Percentiles rank a stretch among this genome's conserved stretches.
Conservation (phyloP, 805 yeast species). For the Clavispora vitiphila region DNA sequence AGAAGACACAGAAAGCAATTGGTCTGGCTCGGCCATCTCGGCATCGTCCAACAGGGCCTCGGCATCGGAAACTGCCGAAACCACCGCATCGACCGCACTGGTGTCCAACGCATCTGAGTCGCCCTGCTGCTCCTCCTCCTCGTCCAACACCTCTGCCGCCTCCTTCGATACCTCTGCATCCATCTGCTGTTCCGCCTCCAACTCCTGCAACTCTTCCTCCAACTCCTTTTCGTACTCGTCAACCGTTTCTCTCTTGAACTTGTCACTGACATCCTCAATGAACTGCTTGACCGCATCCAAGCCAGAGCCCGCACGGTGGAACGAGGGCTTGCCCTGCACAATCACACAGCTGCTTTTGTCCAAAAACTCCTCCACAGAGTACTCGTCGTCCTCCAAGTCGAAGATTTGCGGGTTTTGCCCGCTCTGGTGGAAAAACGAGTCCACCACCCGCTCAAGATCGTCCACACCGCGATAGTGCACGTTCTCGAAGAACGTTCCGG, state of each 20-base stretch:
- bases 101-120: too few species aligned
- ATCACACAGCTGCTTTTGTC: constrained; percentile 10
- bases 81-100: constrained; percentile 19
- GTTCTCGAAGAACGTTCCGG: constrained; percentile 9
- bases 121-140: too few species aligned
- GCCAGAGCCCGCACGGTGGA: constrained; percentile 18
- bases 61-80: constrained; percentile 4
- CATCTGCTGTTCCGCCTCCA: constrained; percentile 1
- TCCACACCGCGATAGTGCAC: constrained; percentile 13
- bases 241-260: constrained; percentile 7
- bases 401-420: constrained; percentile 15
- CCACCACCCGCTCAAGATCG: constrained; percentile 11
- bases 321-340: constrained; percentile 29
- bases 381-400: constrained; percentile 21
- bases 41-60: background rate
- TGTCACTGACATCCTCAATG: constrained; percentile 15
- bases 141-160: too few species aligned
- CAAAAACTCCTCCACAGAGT: constrained; percentile 19
- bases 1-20: background rate
- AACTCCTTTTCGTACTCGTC: background rate
- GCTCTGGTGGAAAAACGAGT: constrained; percentile 2
- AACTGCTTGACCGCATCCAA: constrained; percentile 19
- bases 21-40: constrained; percentile 4
- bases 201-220: constrained; percentile 6
- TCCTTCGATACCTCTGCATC: too few species aligned